These are phyloP conservation scores for Acacia melanoxylon DNA, from an alignment of 306 rosid species.

Conservation along the genomic window DNA sequence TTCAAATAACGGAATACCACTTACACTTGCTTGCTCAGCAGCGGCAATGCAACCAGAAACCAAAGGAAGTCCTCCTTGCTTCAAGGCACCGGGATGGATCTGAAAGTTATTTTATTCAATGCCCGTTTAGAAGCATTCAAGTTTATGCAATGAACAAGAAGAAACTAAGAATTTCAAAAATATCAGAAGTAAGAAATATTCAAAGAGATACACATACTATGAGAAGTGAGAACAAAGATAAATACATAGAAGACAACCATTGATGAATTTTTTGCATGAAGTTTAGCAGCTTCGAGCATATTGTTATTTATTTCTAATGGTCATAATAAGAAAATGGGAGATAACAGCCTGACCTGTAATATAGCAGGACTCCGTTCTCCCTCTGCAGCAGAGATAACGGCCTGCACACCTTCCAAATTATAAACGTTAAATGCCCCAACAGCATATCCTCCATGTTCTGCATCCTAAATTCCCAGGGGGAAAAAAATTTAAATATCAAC, in stretches of 20 bases:
- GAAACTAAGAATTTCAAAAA: constrained; percentile 11
- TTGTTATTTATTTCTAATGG: neutral
- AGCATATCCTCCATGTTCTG: constrained; percentile 89
- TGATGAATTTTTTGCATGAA: neutral
- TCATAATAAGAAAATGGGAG: constrained; percentile 10
- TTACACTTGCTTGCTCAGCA: constrained; percentile 86
- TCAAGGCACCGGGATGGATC: constrained; percentile 93
- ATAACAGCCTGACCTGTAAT: constrained; percentile 66
- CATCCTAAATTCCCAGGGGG: constrained; percentile 54
- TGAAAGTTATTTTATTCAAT: constrained; percentile 43
- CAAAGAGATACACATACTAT: neutral
- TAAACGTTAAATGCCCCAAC: constrained; percentile 97
- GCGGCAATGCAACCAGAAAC: constrained; percentile 89
- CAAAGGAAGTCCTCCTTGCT: constrained; percentile 88
- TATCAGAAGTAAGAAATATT: neutral
- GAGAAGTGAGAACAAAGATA: neutral
- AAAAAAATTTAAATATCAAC: constrained; percentile 18
- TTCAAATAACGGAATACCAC: constrained; percentile 37
- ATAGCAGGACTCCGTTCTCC: constrained; percentile 92
- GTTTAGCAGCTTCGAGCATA: constrained; percentile 4
- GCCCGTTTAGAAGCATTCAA: constrained; percentile 21
- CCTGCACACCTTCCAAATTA: constrained; percentile 94
- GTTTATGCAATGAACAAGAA: neutral
- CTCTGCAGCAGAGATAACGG: constrained; percentile 94
- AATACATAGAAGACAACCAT: constrained; percentile 4